phyloP scores from a whole-genome alignment of 2,329 filamentous ascomycete species.

The Blastomyces parvus region DNA sequence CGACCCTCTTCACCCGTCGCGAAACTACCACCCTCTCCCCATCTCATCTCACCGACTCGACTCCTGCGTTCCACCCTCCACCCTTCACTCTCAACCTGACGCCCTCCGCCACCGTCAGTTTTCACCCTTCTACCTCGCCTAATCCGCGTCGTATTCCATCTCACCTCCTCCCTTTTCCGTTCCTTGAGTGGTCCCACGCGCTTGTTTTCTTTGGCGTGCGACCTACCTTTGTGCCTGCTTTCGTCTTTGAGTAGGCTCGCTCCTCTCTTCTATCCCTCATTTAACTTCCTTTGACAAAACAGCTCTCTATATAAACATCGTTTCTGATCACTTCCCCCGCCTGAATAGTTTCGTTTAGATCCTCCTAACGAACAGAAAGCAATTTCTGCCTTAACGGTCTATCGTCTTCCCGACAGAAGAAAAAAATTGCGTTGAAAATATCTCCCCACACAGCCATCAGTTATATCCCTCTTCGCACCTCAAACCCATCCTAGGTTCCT shows the following conservation, averaged over 20 bases:
- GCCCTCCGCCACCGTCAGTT: constrained; percentile 12
- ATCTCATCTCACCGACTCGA: constrained; percentile 15
- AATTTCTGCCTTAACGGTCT: constrained; percentile 5
- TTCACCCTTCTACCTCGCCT: constrained; percentile 9
- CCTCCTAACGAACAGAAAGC: constrained; percentile 1
- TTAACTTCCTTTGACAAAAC: constrained; percentile 1
- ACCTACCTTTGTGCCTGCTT: constrained; percentile 4
- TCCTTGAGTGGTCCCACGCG: constrained; percentile 8
- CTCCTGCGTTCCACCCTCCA: constrained; percentile 11
- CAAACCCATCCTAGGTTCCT: background rate
- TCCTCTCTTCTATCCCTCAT: background rate
- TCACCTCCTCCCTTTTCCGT: constrained; percentile 14
- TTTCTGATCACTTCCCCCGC: background rate
- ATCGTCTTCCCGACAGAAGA: background rate
- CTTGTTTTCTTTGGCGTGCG: constrained; percentile 5
- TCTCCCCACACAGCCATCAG: background rate
- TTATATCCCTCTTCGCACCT: constrained; percentile 7
- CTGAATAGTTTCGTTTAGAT: constrained; percentile 5
- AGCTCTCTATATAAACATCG: background rate
- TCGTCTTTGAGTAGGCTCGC: constrained; percentile 6
- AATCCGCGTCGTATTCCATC: constrained; percentile 9
- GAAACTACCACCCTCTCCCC: constrained; percentile 18
- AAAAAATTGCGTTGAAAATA: background rate
- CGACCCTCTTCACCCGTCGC: constrained; percentile 16
- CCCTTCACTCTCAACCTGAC: constrained; percentile 7